Evolutionary conservation across 2,329 filamentous ascomycete genomes (phyloP), one percentile per base, ranked within the genome.

Genomic region (Colletotrichum godetiae): DNA sequence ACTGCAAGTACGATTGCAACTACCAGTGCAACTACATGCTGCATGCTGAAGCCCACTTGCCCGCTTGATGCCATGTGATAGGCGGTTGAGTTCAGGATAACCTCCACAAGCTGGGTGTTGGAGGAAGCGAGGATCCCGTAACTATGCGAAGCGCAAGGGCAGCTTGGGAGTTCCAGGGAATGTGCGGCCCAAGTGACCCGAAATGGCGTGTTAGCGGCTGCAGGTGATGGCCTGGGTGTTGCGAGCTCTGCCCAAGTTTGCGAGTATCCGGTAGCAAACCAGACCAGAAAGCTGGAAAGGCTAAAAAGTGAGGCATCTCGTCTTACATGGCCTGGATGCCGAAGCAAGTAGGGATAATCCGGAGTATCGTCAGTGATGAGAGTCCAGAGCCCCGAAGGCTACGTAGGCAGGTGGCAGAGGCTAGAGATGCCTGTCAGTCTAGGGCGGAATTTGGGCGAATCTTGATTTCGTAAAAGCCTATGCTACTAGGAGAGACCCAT

Each of bases 161-260:
- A 67, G 55, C 55, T 60, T 53, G 70, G 56, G 60, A 65, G 67
- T 73, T 61, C 65, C 49, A 60, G 33, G 33, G 60, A 70, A 42
- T 24, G 42, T 49, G n/a, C 56, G 37, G 46, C 49, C 53, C 65
- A 72, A 57, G 37, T 62, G 29, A 29, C 42, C 66, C 53, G 53
- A 72, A 56, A 27, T 19, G 59, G 59, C 24, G 29, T 49, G 29
- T 66, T 56, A 42, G 46, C 35, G 33, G 42, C 62, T 55, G 56
- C 56, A 49, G 29, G 58, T 58, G 12, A 64, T 33, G 61, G 35
- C 22, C 13, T 49, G 42, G 7, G 42, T 49, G 19, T 49, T 49
- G 42, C 42, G 42, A 49, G 19, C 19, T 49, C 42, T 49, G 42
- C 42, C 42, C 15, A 19, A 49, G 19, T 49, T 49, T 49, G 42